Conservation (phyloP, 1,284 basidiomycete genomes). For the Erythrobasidium hasegawianum region DNA sequence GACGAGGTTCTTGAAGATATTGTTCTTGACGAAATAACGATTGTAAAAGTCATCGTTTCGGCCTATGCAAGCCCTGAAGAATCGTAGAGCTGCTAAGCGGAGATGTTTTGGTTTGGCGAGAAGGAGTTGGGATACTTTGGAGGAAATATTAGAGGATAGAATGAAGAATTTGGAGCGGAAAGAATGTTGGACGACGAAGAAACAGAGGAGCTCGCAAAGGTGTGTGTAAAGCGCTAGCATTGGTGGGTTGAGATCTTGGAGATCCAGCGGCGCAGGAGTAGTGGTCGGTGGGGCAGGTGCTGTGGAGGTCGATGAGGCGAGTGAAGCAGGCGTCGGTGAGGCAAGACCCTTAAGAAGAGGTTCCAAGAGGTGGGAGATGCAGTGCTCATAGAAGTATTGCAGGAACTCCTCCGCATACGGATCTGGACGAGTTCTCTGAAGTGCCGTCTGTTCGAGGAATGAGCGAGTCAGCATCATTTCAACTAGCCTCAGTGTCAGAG, state of each 20-base stretch:
- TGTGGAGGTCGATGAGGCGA: neutral
- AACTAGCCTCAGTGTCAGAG: neutral
- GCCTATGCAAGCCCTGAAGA: conserved; percentile 80
- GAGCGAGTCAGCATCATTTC: neutral
- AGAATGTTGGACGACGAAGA: conserved; percentile 79
- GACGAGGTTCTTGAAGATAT: conserved; percentile 75
- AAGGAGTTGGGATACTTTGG: conserved; percentile 62
- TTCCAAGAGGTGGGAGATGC: conserved; percentile 69
- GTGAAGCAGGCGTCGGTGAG: too few species aligned
- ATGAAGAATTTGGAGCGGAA: conserved; percentile 75
- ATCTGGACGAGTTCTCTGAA: conserved; percentile 52
- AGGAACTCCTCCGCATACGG: conserved; percentile 81
- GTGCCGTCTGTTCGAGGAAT: conserved; percentile 25
- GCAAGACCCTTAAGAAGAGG: conserved; percentile 59
- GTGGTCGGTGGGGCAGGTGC: neutral
- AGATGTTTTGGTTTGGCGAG: conserved; percentile 79
- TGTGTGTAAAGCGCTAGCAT: conserved; percentile 47
- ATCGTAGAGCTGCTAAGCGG: conserved; percentile 80
- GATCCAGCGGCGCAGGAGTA: neutral
- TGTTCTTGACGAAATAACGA: conserved; percentile 77
- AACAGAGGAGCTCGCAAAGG: conserved; percentile 79
- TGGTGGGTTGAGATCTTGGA: conserved; percentile 19
- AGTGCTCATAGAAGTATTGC: conserved; percentile 82
- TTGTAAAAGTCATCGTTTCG: conserved; percentile 83
- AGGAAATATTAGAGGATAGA: conserved; percentile 69